A percentile compares a stretch with the other conserved stretches of the same genome.
Conservation (phyloP, 139 green algal genomes). For the Pycnococcus provasolii region DNA sequence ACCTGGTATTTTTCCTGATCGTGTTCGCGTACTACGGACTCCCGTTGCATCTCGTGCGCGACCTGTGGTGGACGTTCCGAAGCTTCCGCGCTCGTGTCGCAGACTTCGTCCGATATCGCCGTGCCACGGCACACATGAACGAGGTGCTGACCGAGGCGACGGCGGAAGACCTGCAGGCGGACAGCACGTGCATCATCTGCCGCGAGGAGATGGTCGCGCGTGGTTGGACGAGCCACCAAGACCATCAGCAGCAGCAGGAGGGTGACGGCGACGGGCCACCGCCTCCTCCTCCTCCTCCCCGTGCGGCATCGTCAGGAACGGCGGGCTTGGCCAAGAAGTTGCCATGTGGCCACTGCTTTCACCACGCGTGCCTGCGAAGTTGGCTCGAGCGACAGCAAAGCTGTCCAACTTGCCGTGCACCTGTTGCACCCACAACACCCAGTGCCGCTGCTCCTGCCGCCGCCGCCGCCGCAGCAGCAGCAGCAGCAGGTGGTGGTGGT, state of each 20-base stretch:
- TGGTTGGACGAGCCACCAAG: background rate
- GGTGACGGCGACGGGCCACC: too few relatives aligned
- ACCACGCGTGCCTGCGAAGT: slow-evolving; percentile 87
- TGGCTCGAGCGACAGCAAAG: slow-evolving; percentile 97
- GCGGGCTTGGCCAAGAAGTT: slow-evolving; percentile 66
- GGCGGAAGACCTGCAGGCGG: slow-evolving; percentile 69
- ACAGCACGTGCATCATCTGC: slow-evolving; percentile 90
- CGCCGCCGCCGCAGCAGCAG: too few relatives aligned
- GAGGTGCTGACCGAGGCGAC: slow-evolving; percentile 68
- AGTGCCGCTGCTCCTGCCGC: background rate
- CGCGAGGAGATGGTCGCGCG: slow-evolving; percentile 69
- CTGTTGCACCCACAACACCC: slow-evolving; percentile 50
- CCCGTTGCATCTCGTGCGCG: slow-evolving; percentile 85
- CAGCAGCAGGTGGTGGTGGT: too few relatives aligned
- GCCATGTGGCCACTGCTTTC: slow-evolving; percentile 84
- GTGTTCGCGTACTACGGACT: slow-evolving; percentile 92
- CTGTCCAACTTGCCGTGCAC: slow-evolving; percentile 59
- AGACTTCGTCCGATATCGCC: slow-evolving; percentile 88
- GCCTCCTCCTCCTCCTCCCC: too few relatives aligned
- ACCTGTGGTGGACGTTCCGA: slow-evolving; percentile 91
- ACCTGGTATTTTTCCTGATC: slow-evolving; percentile 90
- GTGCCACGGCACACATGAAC: slow-evolving; percentile 84
- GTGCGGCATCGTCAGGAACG: slow-evolving; percentile 2
- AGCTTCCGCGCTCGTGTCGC: slow-evolving; percentile 80
- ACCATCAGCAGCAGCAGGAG: too few relatives aligned